phyloP scores from a whole-genome alignment of 2,329 filamentous ascomycete genomes.

The Dothideomycetes sp. region DNA sequence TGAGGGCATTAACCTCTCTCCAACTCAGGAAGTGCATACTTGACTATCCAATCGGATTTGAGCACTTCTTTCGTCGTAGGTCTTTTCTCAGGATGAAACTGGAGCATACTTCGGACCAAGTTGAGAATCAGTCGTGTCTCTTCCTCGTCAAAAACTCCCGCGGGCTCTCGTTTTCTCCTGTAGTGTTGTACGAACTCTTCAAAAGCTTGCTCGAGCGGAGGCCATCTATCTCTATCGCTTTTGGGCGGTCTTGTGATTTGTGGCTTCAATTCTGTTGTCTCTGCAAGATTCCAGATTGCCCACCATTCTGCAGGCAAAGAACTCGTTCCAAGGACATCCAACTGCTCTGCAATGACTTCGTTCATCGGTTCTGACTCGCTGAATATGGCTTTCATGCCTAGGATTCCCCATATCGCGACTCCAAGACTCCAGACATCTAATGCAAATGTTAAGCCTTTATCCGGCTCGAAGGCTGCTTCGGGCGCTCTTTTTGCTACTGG shows the following conservation, averaged over 20 bases:
- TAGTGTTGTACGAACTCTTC: not conserved
- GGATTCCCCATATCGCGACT: not conserved
- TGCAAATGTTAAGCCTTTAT: not conserved
- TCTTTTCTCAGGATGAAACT: not conserved
- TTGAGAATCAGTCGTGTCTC: not conserved
- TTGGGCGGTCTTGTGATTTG: not conserved
- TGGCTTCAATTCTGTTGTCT: not conserved
- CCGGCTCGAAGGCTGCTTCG: not conserved
- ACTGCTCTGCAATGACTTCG: conserved; percentile 2
- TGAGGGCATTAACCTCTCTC: not conserved
- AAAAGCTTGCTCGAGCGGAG: not conserved
- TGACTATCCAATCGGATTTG: conserved; percentile 2
- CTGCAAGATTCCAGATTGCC: not conserved
- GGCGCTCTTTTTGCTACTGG: not conserved
- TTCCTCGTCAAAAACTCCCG: not conserved
- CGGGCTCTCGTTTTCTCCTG: not conserved
- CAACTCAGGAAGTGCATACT: conserved; percentile 1
- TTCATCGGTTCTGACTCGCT: not conserved
- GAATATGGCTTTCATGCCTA: conserved; percentile 1
- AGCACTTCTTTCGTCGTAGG: not conserved
- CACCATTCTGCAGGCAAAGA: not conserved
- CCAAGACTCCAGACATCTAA: conserved; percentile 3
- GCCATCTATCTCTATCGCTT: conserved; percentile 1
- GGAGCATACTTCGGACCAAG: not conserved
- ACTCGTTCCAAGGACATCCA: not conserved